Evolutionary conservation across 2,329 filamentous ascomycete species (phyloP).

Genomic region (Fusarium neocosmosporiellum): DNA sequence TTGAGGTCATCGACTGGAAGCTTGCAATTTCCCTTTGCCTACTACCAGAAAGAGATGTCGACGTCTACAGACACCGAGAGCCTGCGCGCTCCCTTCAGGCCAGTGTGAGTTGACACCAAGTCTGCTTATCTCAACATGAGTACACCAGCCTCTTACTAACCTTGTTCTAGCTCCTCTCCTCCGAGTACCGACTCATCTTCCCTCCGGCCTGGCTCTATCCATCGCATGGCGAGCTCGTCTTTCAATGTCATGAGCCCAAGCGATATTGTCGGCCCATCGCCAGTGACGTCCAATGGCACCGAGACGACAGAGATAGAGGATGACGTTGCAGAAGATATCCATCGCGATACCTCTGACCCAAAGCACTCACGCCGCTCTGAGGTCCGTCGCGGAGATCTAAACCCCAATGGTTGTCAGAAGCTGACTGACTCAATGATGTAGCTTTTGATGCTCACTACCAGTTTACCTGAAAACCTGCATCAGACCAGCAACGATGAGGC

Average conservation of each 20-base stretch:
- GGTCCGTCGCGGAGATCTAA: slow-evolving; percentile 35
- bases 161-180: slow-evolving; percentile 48
- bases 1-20: slow-evolving; percentile 71
- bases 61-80: slow-evolving; percentile 64
- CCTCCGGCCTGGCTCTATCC: slow-evolving; percentile 63
- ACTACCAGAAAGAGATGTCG: slow-evolving; percentile 65
- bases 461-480: slow-evolving; percentile 67
- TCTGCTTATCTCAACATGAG: not conserved
- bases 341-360: slow-evolving; percentile 38
- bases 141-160: slow-evolving; percentile 17
- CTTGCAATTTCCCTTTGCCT: slow-evolving; percentile 52
- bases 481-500: slow-evolving; percentile 78
- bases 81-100: slow-evolving; percentile 60
- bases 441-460: slow-evolving; percentile 67
- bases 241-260: slow-evolving; percentile 71
- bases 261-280: slow-evolving; percentile 82
- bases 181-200: slow-evolving; percentile 57
- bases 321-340: slow-evolving; percentile 72
- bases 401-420: not conserved
- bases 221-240: slow-evolving; percentile 58
- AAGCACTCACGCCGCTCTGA: slow-evolving; percentile 43
- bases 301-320: slow-evolving; percentile 88
- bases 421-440: slow-evolving; percentile 42
- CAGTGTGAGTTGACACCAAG: slow-evolving; percentile 57
- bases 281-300: slow-evolving; percentile 87